phyloP scores from a whole-genome alignment of 306 rosid genomes.

The Oemleria cerasiformis region DNA sequence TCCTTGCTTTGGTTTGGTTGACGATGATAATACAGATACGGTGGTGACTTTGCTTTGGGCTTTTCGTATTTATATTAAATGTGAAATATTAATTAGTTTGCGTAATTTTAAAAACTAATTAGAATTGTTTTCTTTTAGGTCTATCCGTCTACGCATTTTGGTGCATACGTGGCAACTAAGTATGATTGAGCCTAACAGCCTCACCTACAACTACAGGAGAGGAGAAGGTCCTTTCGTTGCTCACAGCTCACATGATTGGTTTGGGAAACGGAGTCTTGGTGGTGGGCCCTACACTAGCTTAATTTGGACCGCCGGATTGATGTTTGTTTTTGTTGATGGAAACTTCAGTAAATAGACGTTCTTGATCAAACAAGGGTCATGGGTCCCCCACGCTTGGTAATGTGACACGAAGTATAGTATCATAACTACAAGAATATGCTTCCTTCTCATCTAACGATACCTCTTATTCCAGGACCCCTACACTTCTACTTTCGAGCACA shows the following conservation, averaged over 20 bases:
- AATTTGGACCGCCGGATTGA: neutral
- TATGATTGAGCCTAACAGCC: neutral
- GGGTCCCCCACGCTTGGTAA: neutral
- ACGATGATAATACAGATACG: conserved; percentile 16
- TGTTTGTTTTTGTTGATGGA: neutral
- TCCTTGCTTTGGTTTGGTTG: conserved; percentile 32
- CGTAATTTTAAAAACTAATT: neutral
- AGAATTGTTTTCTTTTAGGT: neutral
- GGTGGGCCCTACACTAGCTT: neutral
- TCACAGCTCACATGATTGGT: neutral
- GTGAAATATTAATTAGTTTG: neutral
- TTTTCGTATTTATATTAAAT: neutral
- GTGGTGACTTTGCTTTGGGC: neutral
- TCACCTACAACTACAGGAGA: neutral
- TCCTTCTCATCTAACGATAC: neutral
- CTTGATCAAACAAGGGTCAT: neutral
- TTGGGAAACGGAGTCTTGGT: neutral
- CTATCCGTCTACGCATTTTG: neutral
- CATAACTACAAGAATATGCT: neutral
- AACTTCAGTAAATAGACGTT: neutral
- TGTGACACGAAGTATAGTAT: neutral
- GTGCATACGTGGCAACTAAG: neutral
- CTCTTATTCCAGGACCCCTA: neutral
- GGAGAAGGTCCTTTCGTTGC: neutral
- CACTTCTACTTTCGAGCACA: too few species aligned